phyloP scores from a whole-genome alignment of 164 flowering plant genomes.

The Tinospora cordifolia region DNA sequence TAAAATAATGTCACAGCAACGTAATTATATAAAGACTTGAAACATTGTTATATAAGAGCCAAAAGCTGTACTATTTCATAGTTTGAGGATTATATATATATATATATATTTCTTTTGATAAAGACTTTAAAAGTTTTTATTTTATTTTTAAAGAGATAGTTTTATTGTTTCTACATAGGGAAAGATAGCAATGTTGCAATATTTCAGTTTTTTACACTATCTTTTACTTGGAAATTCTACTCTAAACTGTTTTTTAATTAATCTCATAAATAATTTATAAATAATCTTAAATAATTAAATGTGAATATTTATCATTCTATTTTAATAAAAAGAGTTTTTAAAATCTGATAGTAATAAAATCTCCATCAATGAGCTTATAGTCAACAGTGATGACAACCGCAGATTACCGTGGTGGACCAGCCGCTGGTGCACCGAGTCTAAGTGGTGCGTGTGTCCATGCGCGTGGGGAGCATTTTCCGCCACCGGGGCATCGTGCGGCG shows the following conservation, averaged over 20 bases:
- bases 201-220: neutral
- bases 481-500: neutral
- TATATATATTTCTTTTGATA: too few relatives aligned
- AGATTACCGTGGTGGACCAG: neutral
- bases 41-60: too few relatives aligned
- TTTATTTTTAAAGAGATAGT: too few relatives aligned
- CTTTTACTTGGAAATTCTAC: neutral
- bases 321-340: neutral
- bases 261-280: too few relatives aligned
- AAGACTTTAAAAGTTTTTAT: too few relatives aligned
- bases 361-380: neutral
- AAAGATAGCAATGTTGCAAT: neutral
- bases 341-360: neutral
- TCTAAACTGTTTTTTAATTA: neutral
- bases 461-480: slow-evolving; percentile 2
- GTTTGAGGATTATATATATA: too few relatives aligned
- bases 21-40: too few relatives aligned
- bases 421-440: slow-evolving; percentile 2
- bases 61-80: too few relatives aligned
- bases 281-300: too few relatives aligned
- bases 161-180: neutral
- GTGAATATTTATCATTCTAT: too few relatives aligned
- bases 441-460: too few relatives aligned
- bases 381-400: neutral
- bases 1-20: too few relatives aligned